Base-by-base conservation (phyloP, 2,329 filamentous ascomycete genomes). In the Nothopassalora personata region DNA sequence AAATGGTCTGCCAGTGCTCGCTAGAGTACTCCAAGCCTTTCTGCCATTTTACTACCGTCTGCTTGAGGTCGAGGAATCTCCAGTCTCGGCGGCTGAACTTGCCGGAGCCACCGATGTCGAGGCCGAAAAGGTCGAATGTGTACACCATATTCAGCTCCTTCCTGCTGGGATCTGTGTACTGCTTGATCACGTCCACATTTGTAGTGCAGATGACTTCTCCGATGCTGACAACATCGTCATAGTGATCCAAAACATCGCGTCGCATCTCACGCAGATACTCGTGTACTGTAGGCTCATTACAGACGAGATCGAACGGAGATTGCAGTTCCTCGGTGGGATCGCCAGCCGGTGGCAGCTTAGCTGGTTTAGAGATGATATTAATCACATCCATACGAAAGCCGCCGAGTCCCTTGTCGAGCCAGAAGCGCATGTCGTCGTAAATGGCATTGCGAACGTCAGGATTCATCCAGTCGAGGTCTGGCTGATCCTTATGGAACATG, bases 61-160 rank as follows among this genome's bases (percentile, higher is more conserved):
- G 66, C 68, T 84, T 84, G 45, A 87, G 61, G 11, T 65, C 62
- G 15, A 55, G 53, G 15, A 72, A 54, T 80, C 76, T 7, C 76
- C 76, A 11, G 83, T 77, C 50, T 74, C 74, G 78, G 39, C 86
- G 72, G 79, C 62, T 81, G 81, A 62, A 80, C 68, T 54, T 67
- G 31, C 58, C 71, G 1, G 54, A 56, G 5, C 81, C 78, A n/a
- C 82, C 72, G 57, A 57, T 57, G 33, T 83, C 80, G 27, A 83
- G 59, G 31, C 60, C 72, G 63, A 83, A 77, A 15, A 83, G 75
- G 56, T 89, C 86, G 68, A 89, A 89, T 65, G 87, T 83, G 72
- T 89, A 89, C 28, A 13, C 85, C 84, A 89, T 88, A 69, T 82
- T 85, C 53, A 89, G 72, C 68, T 89, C 85, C 39, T 79, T 77